These are phyloP conservation scores for Talaromyces thailandensis DNA, from an alignment of 495 filamentous ascomycete genomes.

Conservation along the genomic window DNA sequence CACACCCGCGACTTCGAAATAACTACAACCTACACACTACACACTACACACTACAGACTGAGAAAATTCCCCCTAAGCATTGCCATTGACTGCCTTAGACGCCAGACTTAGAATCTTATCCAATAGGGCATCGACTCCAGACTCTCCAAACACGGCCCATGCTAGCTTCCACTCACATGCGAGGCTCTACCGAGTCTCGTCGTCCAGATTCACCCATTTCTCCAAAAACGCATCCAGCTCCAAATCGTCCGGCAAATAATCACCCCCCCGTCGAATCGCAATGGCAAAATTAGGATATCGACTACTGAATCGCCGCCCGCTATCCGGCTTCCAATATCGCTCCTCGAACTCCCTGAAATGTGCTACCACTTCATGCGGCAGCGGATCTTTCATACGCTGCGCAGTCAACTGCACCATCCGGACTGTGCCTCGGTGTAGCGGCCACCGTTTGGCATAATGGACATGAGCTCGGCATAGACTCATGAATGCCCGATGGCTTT, in stretches of 20 bases:
- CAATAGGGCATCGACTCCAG: too few relatives aligned
- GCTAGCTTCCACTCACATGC: not conserved
- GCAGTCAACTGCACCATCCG: constrained; percentile 25
- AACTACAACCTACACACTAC: too few relatives aligned
- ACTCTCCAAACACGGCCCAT: not conserved
- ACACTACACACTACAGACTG: too few relatives aligned
- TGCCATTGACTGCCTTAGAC: too few relatives aligned
- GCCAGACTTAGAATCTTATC: too few relatives aligned
- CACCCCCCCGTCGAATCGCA: not conserved
- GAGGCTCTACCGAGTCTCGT: not conserved
- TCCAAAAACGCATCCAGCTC: constrained; percentile 19
- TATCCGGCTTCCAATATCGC: constrained; percentile 16
- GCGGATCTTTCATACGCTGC: constrained; percentile 14
- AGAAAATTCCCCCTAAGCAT: too few relatives aligned
- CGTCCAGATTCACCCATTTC: constrained; percentile 18
- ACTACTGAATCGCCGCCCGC: constrained; percentile 17
- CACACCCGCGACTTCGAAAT: too few relatives aligned
- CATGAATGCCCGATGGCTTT: constrained; percentile 20
- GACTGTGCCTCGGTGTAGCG: constrained; percentile 22
- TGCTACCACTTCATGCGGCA: constrained; percentile 20
- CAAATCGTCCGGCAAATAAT: constrained; percentile 7
- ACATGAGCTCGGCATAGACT: constrained; percentile 15
- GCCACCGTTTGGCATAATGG: constrained; percentile 19
- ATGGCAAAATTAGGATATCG: constrained; percentile 23
- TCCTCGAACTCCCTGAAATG: constrained; percentile 23